These are phyloP conservation scores for Chrysosphaeria jannelii DNA, from an alignment of 2,329 filamentous ascomycete species.

Conservation along the genomic window DNA sequence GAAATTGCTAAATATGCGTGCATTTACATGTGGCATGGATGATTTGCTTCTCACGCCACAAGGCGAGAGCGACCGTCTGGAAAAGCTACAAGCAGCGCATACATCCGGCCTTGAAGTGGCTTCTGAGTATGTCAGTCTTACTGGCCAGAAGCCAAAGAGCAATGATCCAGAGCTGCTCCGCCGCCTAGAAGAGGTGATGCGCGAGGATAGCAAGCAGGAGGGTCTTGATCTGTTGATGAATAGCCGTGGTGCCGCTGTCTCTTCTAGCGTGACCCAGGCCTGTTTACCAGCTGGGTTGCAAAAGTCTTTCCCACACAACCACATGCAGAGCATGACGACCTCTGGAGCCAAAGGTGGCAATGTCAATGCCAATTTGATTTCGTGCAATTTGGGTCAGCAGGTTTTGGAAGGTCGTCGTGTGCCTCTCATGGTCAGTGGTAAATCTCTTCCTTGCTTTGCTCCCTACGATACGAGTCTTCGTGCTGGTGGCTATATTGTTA, in stretches of 20 bases:
- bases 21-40: constrained; percentile 92
- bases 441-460: constrained; percentile 78
- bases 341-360: constrained; percentile 80
- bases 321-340: constrained; percentile 97
- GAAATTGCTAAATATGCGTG: constrained; percentile 69
- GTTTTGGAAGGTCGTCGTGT: constrained; percentile 85
- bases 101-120: constrained; percentile 51
- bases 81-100: constrained; percentile 35
- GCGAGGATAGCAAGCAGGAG: constrained; percentile 73
- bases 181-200: constrained; percentile 64
- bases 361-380: constrained; percentile 94
- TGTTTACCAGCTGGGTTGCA: constrained; percentile 61
- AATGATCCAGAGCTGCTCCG: constrained; percentile 41
- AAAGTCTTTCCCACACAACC: constrained; percentile 84
- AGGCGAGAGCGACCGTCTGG: constrained; percentile 41
- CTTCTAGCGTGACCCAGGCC: constrained; percentile 42
- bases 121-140: constrained; percentile 63
- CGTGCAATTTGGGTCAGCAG: constrained; percentile 89
- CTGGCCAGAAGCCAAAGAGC: constrained; percentile 26
- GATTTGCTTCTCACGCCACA: constrained; percentile 61
- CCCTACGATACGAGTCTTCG: constrained; percentile 71
- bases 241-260: constrained; percentile 34
- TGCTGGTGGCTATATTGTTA: constrained; percentile 78
- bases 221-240: constrained; percentile 78
- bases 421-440: constrained; percentile 91